Base-by-base conservation (phyloP, 75 land plant genomes). In the Cryptomeria japonica region DNA sequence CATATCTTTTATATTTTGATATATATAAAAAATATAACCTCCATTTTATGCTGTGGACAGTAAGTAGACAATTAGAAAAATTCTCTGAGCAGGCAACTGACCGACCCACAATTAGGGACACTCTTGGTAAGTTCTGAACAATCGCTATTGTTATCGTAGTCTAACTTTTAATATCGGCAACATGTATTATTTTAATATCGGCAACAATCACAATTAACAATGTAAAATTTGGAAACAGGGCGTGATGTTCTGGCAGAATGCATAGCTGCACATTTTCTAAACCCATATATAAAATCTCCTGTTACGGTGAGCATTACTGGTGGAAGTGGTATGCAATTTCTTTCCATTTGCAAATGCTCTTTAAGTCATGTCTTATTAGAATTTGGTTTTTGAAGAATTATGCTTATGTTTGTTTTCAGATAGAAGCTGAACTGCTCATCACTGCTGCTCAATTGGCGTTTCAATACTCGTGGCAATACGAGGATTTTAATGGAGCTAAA, bases 241-340 rank as follows among this genome's bases (percentile, higher is more conserved):
- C 73, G 73, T 2, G 32, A n/a, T n/a, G 73, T 70, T n/a, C 73
- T 70, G 9, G 73, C 10, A 22, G 28, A 70, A 70, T 70, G 73
- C 73, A 70, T 70, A 25, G 73, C 73, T 70, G 32, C 31, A 70
- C 73, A 70, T n/a, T 70, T 70, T 70, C 31, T 70, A n/a, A 70
- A 70, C n/a, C 73, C 73, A n/a, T 70, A 70, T 70, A 70, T 70
- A 70, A 25, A 70, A 64, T 70, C 73, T n/a, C 73, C 73, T 7
- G 5, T 70, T 25, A 70, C 73, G 0, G 32, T 70, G 8, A 70
- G 73, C 73, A 70, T 70, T 70, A 32, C 28, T 0, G 70, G 70
- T 15, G 70, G 70, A 70, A 70, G 28, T 4, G 73, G 53, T 12
- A 49, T 49, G 53, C 2, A 49, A 49, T 49, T 10, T 12, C 0